Percentiles rank a stretch among this genome's conserved stretches.
These are phyloP conservation scores for Ogataea henricii DNA, from an alignment of 805 yeast genomes.

Conservation along the genomic window DNA sequence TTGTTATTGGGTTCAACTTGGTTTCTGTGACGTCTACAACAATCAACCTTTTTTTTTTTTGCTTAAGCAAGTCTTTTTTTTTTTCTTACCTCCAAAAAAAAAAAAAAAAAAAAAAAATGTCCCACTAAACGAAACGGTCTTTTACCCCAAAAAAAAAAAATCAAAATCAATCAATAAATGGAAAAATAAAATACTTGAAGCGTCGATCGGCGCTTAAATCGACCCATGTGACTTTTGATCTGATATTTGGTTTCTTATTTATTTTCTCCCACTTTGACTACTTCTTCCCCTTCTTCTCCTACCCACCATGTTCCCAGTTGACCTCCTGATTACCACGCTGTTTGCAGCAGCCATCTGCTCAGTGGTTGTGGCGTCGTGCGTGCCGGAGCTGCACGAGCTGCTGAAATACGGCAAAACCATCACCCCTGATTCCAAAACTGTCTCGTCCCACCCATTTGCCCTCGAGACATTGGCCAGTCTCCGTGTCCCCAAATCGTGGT, in stretches of 20 bases:
- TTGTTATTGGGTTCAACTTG: too few relatives aligned
- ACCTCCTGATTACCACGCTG: conserved; percentile 6
- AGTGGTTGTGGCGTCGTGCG: conserved; percentile 37
- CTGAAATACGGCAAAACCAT: conserved; percentile 50
- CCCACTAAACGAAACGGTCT: too few relatives aligned
- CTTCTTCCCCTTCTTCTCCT: background rate
- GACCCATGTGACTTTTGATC: too few relatives aligned
- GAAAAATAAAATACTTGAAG: too few relatives aligned
- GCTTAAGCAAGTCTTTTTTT: conserved; percentile 3
- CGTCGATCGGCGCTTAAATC: conserved; percentile 8
- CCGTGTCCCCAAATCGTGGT: conserved; percentile 65
- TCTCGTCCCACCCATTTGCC: background rate
- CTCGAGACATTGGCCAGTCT: background rate
- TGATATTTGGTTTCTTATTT: background rate
- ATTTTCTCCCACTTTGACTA: background rate
- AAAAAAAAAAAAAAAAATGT: too few relatives aligned
- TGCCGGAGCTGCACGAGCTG: conserved; percentile 36
- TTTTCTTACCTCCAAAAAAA: background rate
- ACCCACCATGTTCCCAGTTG: background rate
- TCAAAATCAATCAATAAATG: too few relatives aligned
- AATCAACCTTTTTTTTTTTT: background rate
- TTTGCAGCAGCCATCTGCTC: conserved; percentile 17
- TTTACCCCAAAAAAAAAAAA: too few relatives aligned
- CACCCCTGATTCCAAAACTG: background rate
- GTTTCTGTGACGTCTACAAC: background rate